Base-by-base conservation (phyloP, 2,329 filamentous ascomycete species). In the Zarea fungicola region DNA sequence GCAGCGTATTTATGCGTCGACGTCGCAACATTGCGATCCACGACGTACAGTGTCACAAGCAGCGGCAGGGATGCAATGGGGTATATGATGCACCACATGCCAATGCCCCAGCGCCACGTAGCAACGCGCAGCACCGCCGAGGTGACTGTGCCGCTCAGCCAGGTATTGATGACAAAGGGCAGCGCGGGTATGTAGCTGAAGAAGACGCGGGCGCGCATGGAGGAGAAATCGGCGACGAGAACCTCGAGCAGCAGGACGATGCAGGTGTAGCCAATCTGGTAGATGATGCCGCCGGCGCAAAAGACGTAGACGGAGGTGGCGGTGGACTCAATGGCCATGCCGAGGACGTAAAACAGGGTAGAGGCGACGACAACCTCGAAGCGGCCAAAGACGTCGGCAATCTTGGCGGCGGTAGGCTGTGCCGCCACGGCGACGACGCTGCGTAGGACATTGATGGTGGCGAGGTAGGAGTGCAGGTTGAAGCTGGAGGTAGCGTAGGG, bases 31-130 rank as follows among this genome's bases (percentile, higher is more conserved):
- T 57, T 60, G 8, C 58, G 58, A n/a, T 66, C 64, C 10, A 69
- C 57, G 4, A 56, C 55, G 42, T 65, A 63, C 0, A 69, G 65
- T 0, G 73, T 71, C 1, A 67, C 54, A 16, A 84, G 63, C 0
- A 84, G 67, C 1, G 81, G 80, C 5, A 82, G 51, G 0, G 76
- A 70, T 48, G 74, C 76, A 7, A 78, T 65, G 1, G 80, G 76
- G 56, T 78, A 83, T 42, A 83, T 79, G 53, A 84, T 75, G 40
- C 70, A 72, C 71, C 77, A 84, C 79, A 84, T 84, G 54, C 80
- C 81, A 21, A 81, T 71, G 13, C 81, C 81, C 79, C 80, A 84
- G 50, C 73, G 65, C 81, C 81, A 85, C 2, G 68, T 73, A 0
- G 76, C 77, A 2, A 58, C 60, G 0, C 49, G 56, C 18, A 83